phyloP scores from a whole-genome alignment of 345 rosid genomes.

The Lumnitzera littorea region DNA sequence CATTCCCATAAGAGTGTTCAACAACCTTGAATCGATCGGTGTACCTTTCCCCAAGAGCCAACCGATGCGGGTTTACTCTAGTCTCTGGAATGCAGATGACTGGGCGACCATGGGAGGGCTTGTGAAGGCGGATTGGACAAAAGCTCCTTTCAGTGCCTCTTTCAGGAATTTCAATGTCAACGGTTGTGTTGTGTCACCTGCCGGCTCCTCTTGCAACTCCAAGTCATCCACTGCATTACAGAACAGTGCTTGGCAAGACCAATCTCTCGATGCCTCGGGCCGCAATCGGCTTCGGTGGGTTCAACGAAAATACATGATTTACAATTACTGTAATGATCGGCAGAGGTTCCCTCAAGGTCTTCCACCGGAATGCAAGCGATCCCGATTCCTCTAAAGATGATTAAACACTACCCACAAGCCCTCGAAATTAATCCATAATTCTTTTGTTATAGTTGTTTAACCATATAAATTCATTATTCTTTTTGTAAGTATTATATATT shows the following conservation, averaged over 20 bases:
- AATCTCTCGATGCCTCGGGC: conserved; percentile 25
- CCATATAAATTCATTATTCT: too few species aligned
- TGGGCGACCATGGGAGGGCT: conserved; percentile 60
- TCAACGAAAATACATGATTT: conserved; percentile 49
- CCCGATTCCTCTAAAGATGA: background rate
- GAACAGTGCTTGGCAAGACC: conserved; percentile 25
- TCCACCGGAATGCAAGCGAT: conserved; percentile 36
- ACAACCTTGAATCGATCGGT: conserved; percentile 54
- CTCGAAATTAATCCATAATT: too few species aligned
- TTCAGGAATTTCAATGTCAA: conserved; percentile 37
- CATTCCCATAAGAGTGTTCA: conserved; percentile 57
- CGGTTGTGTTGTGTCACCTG: conserved; percentile 35
- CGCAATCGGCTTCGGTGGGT: conserved; percentile 40
- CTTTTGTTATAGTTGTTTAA: too few species aligned
- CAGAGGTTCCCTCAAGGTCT: conserved; percentile 50
- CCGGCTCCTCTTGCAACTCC: conserved; percentile 24
- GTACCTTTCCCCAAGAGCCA: conserved; percentile 53
- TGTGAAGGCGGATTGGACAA: conserved; percentile 44
- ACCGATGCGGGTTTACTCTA: conserved; percentile 30
- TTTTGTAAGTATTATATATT: too few species aligned
- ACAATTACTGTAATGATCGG: conserved; percentile 41
- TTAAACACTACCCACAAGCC: too few species aligned
- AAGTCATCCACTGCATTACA: background rate
- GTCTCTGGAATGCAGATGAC: conserved; percentile 57
- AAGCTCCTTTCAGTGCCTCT: conserved; percentile 53